These are phyloP conservation scores for Vanilla planifolia DNA, from an alignment of 106 monocot genomes.

Conservation along the genomic window DNA sequence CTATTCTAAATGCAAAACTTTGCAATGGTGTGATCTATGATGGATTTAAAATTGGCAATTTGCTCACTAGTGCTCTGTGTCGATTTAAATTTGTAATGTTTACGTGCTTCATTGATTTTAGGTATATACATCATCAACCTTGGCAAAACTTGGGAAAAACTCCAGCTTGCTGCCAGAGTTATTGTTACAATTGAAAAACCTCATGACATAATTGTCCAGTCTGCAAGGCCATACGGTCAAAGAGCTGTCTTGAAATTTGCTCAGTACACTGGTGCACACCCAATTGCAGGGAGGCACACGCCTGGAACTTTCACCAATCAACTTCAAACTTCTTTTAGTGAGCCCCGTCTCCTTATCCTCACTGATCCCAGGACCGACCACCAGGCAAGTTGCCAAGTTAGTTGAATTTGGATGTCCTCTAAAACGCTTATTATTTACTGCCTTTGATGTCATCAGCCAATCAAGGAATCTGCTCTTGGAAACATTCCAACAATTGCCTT, in stretches of 20 bases:
- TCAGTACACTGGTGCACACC: constrained; percentile 57
- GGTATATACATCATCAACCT: constrained; percentile 59
- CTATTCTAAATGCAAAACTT: no score
- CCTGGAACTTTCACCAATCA: constrained; percentile 25
- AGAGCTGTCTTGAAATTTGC: constrained; percentile 61
- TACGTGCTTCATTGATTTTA: not conserved
- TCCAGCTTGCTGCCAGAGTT: constrained; percentile 51
- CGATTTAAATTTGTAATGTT: no score
- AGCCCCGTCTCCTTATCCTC: constrained; percentile 19
- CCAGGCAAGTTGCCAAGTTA: constrained; percentile 19
- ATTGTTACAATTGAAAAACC: constrained; percentile 64
- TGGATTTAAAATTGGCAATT: no score
- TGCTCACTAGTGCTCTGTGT: no score
- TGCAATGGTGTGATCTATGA: no score
- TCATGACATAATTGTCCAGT: constrained; percentile 56
- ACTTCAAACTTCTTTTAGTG: constrained; percentile 19
- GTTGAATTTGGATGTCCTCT: not conserved
- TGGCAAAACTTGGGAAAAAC: constrained; percentile 57
- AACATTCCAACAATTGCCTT: constrained; percentile 75
- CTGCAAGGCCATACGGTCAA: constrained; percentile 48
- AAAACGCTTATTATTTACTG: not conserved
- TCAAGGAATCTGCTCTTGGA: constrained; percentile 63
- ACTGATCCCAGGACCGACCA: constrained; percentile 58
- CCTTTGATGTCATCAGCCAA: constrained; percentile 31
- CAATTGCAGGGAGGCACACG: constrained; percentile 45